A percentile compares a stretch with the other conserved stretches of the same genome.
Conservation (phyloP, 352 stramenopile species). For the Globisporangium okanoganense region DNA sequence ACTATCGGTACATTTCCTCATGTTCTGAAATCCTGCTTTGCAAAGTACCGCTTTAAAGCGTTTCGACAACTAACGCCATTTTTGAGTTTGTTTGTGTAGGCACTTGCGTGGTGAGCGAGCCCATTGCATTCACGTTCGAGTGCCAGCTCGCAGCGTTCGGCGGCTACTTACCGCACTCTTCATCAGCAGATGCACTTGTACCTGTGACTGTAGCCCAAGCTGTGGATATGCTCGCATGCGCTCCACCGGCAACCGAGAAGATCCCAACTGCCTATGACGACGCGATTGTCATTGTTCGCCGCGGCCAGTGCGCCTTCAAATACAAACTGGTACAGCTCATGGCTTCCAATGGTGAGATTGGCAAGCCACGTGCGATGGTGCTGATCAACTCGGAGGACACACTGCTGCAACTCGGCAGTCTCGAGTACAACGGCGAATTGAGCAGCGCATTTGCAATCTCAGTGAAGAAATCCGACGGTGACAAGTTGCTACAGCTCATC, state of each 20-base stretch:
- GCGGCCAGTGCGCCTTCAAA: constrained; percentile 37
- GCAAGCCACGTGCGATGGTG: constrained; percentile 21
- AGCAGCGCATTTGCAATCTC: constrained; percentile 21
- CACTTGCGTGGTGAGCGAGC: neutral
- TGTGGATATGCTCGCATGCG: constrained; percentile 22
- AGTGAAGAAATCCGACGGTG: constrained; percentile 22
- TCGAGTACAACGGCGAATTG: constrained; percentile 16
- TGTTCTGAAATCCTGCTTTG: too few relatives aligned
- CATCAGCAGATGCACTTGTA: neutral
- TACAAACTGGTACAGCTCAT: constrained; percentile 20
- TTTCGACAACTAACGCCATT: too few relatives aligned
- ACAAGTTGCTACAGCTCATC: constrained; percentile 20
- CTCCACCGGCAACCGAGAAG: neutral
- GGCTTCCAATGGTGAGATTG: neutral
- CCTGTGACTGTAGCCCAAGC: constrained; percentile 18
- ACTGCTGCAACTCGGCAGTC: constrained; percentile 22
- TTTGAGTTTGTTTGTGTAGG: neutral
- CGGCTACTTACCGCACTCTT: constrained; percentile 17
- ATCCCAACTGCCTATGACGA: constrained; percentile 1
- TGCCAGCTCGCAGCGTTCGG: constrained; percentile 36
- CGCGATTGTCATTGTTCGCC: constrained; percentile 25
- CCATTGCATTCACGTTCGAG: neutral
- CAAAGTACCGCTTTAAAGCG: too few relatives aligned
- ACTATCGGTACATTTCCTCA: neutral
- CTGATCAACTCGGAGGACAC: constrained; percentile 36